A percentile compares a stretch with the other conserved stretches of the same genome.
Evolutionary conservation across 2,329 filamentous ascomycete species (phyloP).

Genomic region (Aspergillus sp.): DNA sequence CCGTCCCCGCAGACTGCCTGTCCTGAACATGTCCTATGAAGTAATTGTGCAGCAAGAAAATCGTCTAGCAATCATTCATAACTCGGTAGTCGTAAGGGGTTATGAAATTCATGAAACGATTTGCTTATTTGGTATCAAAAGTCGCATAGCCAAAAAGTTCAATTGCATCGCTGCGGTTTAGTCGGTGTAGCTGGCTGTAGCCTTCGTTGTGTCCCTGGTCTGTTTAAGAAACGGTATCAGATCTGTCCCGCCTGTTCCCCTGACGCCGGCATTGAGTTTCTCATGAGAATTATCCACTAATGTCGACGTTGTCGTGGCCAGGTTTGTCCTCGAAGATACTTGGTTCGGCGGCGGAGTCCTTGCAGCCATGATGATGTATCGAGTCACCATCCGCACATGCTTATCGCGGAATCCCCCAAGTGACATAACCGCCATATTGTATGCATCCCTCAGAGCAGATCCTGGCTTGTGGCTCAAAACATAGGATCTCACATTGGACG

Average conservation of each 20-base stretch:
- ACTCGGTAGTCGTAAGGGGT: too few relatives aligned
- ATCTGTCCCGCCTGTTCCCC: conserved; percentile 55
- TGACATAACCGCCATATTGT: conserved; percentile 49
- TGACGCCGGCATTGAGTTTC: conserved; percentile 40
- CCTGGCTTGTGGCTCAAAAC: conserved; percentile 39
- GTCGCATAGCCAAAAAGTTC: not conserved
- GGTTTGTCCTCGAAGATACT: conserved; percentile 34
- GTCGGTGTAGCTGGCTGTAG: conserved; percentile 36
- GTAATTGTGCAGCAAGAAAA: not conserved
- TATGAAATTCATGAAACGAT: too few relatives aligned
- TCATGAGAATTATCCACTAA: conserved; percentile 32
- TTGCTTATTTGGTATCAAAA: not conserved
- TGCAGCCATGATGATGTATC: conserved; percentile 54
- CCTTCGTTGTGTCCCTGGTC: conserved; percentile 54
- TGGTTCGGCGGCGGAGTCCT: conserved; percentile 21
- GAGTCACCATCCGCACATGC: conserved; percentile 55
- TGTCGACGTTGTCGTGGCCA: conserved; percentile 49
- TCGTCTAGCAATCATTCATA: not conserved
- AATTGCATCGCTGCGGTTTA: not conserved
- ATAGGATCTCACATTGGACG: conserved; percentile 50
- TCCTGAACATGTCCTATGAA: not conserved
- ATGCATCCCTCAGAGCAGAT: conserved; percentile 43
- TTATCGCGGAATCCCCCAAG: conserved; percentile 52
- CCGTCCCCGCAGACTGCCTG: conserved; percentile 3
- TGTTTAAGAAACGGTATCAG: conserved; percentile 56